Base-by-base conservation (phyloP, 2,329 filamentous ascomycete genomes). In the Ophiobolus disseminans region DNA sequence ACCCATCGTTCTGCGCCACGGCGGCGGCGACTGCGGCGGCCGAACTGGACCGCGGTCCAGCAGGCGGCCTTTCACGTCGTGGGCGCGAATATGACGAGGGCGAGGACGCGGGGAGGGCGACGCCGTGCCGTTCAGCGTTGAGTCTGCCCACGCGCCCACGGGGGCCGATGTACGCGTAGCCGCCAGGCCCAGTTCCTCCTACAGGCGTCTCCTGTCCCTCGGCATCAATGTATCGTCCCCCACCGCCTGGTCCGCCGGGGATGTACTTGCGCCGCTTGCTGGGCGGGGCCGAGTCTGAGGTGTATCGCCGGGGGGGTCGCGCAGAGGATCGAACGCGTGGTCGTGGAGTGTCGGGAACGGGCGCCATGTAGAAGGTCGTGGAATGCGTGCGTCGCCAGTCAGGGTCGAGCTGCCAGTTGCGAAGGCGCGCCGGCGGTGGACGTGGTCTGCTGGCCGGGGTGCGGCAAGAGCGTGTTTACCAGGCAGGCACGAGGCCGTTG, bases 1-100 rank as follows among this genome's bases (percentile, higher is more conserved):
- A 97, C 40, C 93, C 92, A 77, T 97, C 94, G 64, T 86, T 92
- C 69, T 96, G 91, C 60, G 91, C 90, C 50, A 94, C 88, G 3
- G 89, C 88, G 5, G 91, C 91, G 40, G 92, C 90, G 19, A 92
- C 90, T 21, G 91, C 91, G 10, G 93, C 91, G n/a, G 84, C 91
- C 36, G 90, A 93, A 63, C 88, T 91, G 74, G 89, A 95, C 58
- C 89, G 84, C 70, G 89, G 89, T 62, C 81, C 79, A 65, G 75
- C 74, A 43, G 75, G 62, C 57, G 69, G 67, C 63, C 70, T 59
- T 60, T 73, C 68, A 53, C 70, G 70, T 61, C 71, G 68, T 37
- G 68, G 68, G 50, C 70, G 65, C 39, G 65, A 58, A 41, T 66
- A 66, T 57, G 83, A n/a, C n/a, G n/a, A 81, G 20, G 72, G 71